phyloP scores from a whole-genome alignment of 306 rosid species.

The Rosa lucieae region DNA sequence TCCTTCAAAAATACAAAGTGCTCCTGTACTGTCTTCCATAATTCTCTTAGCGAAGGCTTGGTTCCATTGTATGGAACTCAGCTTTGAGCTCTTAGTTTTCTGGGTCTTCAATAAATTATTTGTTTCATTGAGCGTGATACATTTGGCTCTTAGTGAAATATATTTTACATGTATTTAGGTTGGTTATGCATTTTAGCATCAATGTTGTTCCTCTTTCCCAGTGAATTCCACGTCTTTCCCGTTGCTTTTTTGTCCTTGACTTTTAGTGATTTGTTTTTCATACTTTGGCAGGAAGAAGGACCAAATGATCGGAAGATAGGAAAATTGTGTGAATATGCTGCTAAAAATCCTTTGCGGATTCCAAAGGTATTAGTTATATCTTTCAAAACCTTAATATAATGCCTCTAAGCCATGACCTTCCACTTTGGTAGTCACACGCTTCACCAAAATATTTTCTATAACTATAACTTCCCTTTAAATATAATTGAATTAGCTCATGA shows the following conservation, averaged over 20 bases:
- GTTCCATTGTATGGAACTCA: neutral
- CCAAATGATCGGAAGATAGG: conserved; percentile 90
- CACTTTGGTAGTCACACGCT: neutral
- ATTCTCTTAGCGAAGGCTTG: neutral
- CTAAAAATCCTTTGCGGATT: conserved; percentile 90
- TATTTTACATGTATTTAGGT: neutral
- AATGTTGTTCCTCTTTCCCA: neutral
- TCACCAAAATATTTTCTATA: neutral
- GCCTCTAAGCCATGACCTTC: neutral
- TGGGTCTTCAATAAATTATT: neutral
- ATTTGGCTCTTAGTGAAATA: neutral
- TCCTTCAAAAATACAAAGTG: neutral
- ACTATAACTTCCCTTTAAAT: neutral
- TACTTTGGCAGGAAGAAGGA: conserved; percentile 72
- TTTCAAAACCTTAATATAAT: neutral
- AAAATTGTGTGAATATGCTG: conserved; percentile 85
- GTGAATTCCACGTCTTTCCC: neutral
- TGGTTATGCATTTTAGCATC: conserved; percentile 17
- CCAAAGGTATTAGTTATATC: conserved; percentile 61
- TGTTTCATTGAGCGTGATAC: neutral
- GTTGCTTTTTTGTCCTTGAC: neutral
- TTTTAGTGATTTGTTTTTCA: neutral
- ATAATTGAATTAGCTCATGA: neutral
- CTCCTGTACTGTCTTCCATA: neutral
- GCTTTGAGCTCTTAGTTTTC: neutral